A percentile compares a stretch with the other conserved stretches of the same genome.
Conservation (phyloP, 768 basidiomycete genomes). For the Pisolithus microcarpus region DNA sequence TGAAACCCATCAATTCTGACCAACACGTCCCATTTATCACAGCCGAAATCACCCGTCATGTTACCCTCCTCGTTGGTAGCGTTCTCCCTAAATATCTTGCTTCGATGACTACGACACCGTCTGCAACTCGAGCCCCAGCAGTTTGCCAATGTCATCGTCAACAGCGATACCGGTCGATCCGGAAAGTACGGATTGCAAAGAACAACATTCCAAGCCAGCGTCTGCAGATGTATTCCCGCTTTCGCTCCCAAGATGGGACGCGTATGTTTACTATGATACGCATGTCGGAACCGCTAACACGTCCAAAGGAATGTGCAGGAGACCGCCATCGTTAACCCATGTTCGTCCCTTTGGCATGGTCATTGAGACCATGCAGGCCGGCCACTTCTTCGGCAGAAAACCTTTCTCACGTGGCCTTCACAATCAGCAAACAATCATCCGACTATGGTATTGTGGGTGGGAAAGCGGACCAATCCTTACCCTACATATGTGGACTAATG, state of each 20-base stretch:
- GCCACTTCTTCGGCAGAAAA: too few species aligned
- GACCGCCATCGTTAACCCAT: constrained; percentile 30
- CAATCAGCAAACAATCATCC: too few species aligned
- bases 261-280: not conserved
- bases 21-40: constrained; percentile 12
- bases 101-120: not conserved
- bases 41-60: constrained; percentile 20
- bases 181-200: constrained; percentile 13
- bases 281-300: not conserved
- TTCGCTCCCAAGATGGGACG: not conserved
- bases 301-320: constrained; percentile 7
- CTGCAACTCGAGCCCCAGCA: constrained; percentile 9
- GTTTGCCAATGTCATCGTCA: constrained; percentile 18
- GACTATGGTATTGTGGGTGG: too few species aligned
- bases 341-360: constrained; percentile 57
- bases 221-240: not conserved
- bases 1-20: constrained; percentile 6
- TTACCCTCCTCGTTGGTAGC: constrained; percentile 22
- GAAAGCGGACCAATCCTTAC: too few species aligned
- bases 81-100: constrained; percentile 19
- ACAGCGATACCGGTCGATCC: constrained; percentile 15
- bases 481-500: too few species aligned
- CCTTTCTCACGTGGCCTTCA: too few species aligned
- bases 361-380: too few species aligned
- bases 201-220: constrained; percentile 5